Evolutionary conservation across 106 monocot species (phyloP).

Genomic region (Narthecium ossifragum): DNA sequence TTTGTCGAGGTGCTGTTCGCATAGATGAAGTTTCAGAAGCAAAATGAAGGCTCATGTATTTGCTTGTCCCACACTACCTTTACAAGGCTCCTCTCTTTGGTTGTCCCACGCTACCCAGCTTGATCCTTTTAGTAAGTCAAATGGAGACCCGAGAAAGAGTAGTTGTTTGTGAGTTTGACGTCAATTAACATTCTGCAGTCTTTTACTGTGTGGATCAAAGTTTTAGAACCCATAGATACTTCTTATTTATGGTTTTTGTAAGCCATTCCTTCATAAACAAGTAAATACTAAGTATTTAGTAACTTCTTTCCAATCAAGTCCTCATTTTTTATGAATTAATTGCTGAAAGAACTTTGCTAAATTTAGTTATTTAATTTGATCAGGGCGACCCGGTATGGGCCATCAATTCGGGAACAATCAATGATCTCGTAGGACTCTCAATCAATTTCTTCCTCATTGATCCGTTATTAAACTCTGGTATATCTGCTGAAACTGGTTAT

Average conservation of each 20-base stretch:
- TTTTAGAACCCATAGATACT: too few species aligned
- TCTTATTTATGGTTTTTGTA: not conserved
- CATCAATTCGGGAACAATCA: constrained; percentile 52
- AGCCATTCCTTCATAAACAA: not conserved
- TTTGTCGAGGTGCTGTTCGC: too few species aligned
- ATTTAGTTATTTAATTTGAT: not conserved
- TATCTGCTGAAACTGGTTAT: not conserved
- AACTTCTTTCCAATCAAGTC: not conserved
- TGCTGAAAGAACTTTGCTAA: not conserved
- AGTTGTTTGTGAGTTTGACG: too few species aligned
- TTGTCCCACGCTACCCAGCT: too few species aligned
- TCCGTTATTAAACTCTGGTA: constrained; percentile 62
- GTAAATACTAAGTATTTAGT: not conserved
- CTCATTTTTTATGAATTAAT: not conserved
- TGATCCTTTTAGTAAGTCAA: too few species aligned
- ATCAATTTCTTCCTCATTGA: constrained; percentile 92
- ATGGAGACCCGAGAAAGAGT: too few species aligned
- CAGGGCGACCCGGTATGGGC: constrained; percentile 98
- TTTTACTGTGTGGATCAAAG: too few species aligned
- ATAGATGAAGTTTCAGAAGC: too few species aligned
- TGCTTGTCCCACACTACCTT: too few species aligned
- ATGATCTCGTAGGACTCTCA: constrained; percentile 63
- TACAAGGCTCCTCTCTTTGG: too few species aligned
- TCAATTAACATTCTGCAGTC: too few species aligned
- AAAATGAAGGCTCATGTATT: too few species aligned